Evolutionary conservation across 139 green algal genomes (phyloP).

Genomic region (Closterium sp.): DNA sequence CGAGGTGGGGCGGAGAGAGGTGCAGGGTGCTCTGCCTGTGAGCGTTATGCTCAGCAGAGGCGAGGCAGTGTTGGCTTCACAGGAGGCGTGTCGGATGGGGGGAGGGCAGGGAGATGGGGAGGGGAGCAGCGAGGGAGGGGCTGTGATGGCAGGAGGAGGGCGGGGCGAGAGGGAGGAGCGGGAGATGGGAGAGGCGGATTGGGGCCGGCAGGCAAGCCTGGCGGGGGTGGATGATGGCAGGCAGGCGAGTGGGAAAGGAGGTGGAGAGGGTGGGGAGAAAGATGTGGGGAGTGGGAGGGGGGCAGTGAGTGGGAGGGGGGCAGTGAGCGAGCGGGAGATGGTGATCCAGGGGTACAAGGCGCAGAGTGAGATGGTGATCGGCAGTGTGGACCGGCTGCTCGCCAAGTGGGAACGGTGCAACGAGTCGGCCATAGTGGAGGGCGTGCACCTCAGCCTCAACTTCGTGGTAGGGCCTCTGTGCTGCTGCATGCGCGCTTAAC

Average conservation of each 20-base stretch:
- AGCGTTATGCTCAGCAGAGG: too few species aligned
- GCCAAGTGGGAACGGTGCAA: constrained; percentile 53
- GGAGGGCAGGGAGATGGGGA: too few species aligned
- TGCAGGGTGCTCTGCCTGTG: too few species aligned
- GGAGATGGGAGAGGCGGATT: too few species aligned
- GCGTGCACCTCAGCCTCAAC: constrained; percentile 71
- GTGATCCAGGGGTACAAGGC: constrained; percentile 51
- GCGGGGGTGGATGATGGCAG: not conserved
- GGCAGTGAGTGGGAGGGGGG: not conserved
- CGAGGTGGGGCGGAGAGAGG: too few species aligned
- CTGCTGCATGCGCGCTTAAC: not conserved
- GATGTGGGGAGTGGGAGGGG: not conserved
- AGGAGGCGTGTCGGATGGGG: not conserved
- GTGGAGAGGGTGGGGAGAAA: not conserved
- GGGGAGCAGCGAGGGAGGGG: too few species aligned
- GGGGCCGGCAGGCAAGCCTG: not conserved
- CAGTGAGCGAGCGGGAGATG: constrained; percentile 14
- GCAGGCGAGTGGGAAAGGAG: not conserved
- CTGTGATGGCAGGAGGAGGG: too few species aligned
- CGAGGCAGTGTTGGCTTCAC: not conserved
- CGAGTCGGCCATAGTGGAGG: constrained; percentile 73
- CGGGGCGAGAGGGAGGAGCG: too few species aligned
- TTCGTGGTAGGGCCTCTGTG: constrained; percentile 56
- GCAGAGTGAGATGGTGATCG: constrained; percentile 77
- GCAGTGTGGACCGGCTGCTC: constrained; percentile 74